Evolutionary conservation across 305 asterid genomes (phyloP).

Genomic region (Fraxinus nigra): DNA sequence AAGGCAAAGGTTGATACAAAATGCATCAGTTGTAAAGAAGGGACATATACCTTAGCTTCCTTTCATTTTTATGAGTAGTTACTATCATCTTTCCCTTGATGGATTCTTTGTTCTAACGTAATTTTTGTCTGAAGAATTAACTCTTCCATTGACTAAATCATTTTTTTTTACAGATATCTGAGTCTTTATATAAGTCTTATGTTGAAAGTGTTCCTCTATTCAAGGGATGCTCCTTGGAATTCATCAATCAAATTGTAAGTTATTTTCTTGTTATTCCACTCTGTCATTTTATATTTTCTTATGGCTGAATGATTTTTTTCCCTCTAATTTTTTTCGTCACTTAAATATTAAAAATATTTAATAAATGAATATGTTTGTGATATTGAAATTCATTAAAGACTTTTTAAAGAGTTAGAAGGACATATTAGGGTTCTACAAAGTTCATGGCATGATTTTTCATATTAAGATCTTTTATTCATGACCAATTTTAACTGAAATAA

Average conservation of each 20-base stretch:
- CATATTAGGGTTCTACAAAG: background rate
- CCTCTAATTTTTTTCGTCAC: background rate
- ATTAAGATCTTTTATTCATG: background rate
- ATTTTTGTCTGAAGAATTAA: background rate
- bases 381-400: background rate
- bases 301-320: background rate
- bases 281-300: background rate
- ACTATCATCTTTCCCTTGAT: background rate
- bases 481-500: background rate
- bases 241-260: constrained; percentile 85
- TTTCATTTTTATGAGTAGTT: background rate
- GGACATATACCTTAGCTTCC: background rate
- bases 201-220: constrained; percentile 67
- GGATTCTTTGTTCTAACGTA: background rate
- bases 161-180: constrained; percentile 60
- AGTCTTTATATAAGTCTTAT: constrained; percentile 55
- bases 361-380: background rate
- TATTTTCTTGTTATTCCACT: background rate
- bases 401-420: background rate
- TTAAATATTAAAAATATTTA: background rate
- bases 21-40: background rate
- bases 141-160: background rate
- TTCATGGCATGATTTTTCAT: background rate
- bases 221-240: constrained; percentile 73
- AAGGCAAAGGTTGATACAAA: background rate